Base-by-base conservation (phyloP, 1,139 yeast species). In the Diutina mesorugosa region DNA sequence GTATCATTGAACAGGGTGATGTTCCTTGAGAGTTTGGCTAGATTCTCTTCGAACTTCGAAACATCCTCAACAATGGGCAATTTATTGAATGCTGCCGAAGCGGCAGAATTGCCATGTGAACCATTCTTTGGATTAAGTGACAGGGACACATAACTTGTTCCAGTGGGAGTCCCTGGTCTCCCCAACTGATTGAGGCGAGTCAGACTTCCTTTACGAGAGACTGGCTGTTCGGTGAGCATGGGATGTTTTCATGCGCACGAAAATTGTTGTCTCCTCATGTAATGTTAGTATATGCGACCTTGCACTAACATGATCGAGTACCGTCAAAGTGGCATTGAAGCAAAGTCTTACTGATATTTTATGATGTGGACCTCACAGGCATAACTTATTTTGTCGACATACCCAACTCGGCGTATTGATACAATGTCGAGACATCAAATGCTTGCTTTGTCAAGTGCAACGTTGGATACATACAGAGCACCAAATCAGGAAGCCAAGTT, bases 1-100 rank as follows among this genome's bases (percentile, higher is more conserved):
- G 67, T 70, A 4, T 71, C 76, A 58, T 71, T 66, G 61, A 69
- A 76, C 2, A 74, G 66, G 0, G 75, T 64, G 21, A 76, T 67
- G 41, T 69, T 69, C 29, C 62, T 60, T 1, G 77, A 67, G 12
- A 74, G 61, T 12, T 59, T 60, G 10, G 62, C 62, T 48, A 74
- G 61, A 0, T 63, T 58, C 6, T 57, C 48, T 57, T 73, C 78
- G 54, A 73, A 68, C 29, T 65, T 62, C 6, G 63, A 58, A 5
- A 73, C 67, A 48, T 61, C 58, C 57, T 61, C 64, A 4, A 71
- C 72, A 18, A 73, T 68, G 5, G 73, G 72, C 26, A 73, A 61
- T 47, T 65, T 60, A 41, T 72, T 72, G 56, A 71, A 70, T 16
- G 51, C 51, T 29, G 51, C 35, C n/a, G 29, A 14, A 12, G 51